Percentiles rank a stretch among this genome's conserved stretches.
Conservation (phyloP, 768 basidiomycete species). For the Coprinellus micaceus region DNA sequence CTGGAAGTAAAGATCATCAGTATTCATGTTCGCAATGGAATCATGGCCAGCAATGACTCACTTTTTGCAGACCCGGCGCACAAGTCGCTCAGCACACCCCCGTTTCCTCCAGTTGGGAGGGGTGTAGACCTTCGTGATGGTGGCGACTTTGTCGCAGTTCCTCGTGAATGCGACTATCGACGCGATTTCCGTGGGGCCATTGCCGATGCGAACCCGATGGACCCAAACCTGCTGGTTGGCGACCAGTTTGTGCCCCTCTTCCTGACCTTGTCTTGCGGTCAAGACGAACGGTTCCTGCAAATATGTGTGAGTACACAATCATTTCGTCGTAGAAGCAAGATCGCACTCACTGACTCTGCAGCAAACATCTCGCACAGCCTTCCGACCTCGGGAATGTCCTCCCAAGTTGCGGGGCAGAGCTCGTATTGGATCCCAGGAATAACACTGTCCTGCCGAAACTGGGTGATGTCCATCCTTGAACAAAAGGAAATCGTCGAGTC, state of each 20-base stretch:
- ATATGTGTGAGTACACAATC: conserved; percentile 6
- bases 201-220: conserved; percentile 37
- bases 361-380: conserved; percentile 56
- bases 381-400: conserved; percentile 40
- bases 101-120: conserved; percentile 44
- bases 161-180: conserved; percentile 69
- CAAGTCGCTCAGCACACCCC: conserved; percentile 61
- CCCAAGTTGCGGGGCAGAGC: conserved; percentile 39
- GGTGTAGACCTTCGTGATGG: conserved; percentile 74
- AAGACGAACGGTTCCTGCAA: conserved; percentile 55
- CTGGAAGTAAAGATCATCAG: conserved; percentile 29
- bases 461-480: conserved; percentile 30
- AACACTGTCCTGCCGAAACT: conserved; percentile 17
- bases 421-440: conserved; percentile 22
- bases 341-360: conserved; percentile 46
- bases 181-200: conserved; percentile 38
- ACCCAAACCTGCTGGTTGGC: conserved; percentile 54
- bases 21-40: not conserved
- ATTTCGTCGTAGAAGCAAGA: not conserved
- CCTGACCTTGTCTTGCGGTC: conserved; percentile 33
- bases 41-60: conserved; percentile 27
- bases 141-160: conserved; percentile 50
- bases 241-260: conserved; percentile 53
- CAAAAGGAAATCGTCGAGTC: conserved; percentile 56
- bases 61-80: conserved; percentile 53